Evolutionary conservation across 306 rosid species (phyloP), one percentile per base, ranked within the genome.

Genomic region (Pyrus betulifolia): DNA sequence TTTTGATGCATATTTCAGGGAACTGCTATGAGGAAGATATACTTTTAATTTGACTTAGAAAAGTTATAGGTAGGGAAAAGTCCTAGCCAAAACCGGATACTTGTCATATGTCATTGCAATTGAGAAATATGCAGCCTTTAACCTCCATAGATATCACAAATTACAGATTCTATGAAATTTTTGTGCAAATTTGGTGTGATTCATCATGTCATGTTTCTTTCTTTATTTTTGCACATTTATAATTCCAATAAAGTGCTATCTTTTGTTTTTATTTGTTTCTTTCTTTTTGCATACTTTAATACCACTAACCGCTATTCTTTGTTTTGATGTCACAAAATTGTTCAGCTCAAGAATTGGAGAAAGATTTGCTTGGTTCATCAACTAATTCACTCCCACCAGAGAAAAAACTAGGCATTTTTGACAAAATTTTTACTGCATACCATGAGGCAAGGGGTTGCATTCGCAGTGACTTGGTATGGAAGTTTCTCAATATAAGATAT

Each of bases 291-390:
- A 65, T 4, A 8, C 70, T 71, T 12, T 76, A 33, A 44, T 63
- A 63, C 58, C 22, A 75, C 22, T 55, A 42, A 68, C 40, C 69
- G 78, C 69, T 60, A 69, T 79, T 42, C 78, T 67, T 82, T 78
- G 51, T 25, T 68, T 72, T 72, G 85, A 68, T 81, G 25, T 81
- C 70, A 73, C 69, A 83, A 78, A 76, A 55, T 75, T 84, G 73
- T 85, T 84, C 97, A 95, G 99, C 97, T 83, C 97, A 91, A 83
- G 99, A 95, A 75, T 86, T 95, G 89, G 99, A 95, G 84, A 92
- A 89, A 86, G 97, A 95, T 71, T 55, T 90, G 84, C 89, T 83
- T 59, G 91, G 92, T 74, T 83, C 93, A 70, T 78, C 61, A 60
- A 88, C 92, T 67, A 96, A 87, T 78, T 89, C 96, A 70, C 87